Conservation (phyloP, 176 grass and related monocot genomes). For the Triticum monococcum region DNA sequence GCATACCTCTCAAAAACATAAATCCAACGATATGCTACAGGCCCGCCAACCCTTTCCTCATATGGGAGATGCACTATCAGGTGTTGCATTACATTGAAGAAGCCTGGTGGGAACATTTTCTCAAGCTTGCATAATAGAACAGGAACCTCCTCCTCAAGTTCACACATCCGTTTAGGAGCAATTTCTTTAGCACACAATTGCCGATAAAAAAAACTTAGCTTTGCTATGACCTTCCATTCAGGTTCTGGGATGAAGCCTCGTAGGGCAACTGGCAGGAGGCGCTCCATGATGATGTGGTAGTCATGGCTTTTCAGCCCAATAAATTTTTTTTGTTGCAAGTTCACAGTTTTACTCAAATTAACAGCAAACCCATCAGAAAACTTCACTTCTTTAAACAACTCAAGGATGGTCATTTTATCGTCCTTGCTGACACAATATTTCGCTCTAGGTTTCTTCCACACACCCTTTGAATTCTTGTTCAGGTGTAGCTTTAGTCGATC, state of each 20-base stretch:
- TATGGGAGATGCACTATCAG: too few species aligned
- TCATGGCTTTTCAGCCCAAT: constrained; percentile 17
- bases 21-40: too few species aligned
- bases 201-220: constrained; percentile 6
- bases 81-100: too few species aligned
- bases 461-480: neutral
- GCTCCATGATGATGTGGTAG: constrained; percentile 6
- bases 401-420: neutral
- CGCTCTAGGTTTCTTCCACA: neutral
- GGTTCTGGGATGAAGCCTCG: neutral
- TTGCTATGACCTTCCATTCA: constrained; percentile 1
- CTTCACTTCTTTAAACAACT: constrained; percentile 15
- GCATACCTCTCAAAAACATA: too few species aligned
- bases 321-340: neutral
- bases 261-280: neutral
- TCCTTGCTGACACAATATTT: neutral
- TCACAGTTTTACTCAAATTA: neutral
- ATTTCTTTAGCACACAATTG: constrained; percentile 27
- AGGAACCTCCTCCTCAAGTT: neutral
- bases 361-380: constrained; percentile 12
- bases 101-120: too few species aligned
- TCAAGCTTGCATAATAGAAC: too few species aligned
- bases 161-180: neutral
- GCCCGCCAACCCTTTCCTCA: too few species aligned
- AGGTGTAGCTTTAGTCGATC: neutral